Conservation (phyloP, 345 rosid genomes). For the Turritis glabra region DNA sequence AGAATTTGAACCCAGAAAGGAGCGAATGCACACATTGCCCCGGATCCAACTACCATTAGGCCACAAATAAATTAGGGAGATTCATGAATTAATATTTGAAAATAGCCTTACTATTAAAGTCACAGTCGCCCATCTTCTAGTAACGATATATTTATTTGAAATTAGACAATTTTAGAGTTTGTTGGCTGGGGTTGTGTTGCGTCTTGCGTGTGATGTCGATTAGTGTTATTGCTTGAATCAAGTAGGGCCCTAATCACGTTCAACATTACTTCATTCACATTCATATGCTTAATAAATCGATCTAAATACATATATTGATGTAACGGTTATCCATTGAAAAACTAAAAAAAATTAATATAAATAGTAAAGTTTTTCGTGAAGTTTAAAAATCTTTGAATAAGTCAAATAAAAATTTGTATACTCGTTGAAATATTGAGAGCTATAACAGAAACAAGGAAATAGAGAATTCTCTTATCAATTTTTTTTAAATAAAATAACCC, state of each 20-base stretch:
- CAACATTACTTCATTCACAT: slow-evolving; percentile 30
- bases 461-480: too few species aligned
- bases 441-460: too few species aligned
- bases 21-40: background rate
- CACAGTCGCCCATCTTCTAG: background rate
- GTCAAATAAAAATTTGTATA: too few species aligned
- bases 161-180: slow-evolving; percentile 21
- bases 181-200: slow-evolving; percentile 22
- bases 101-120: background rate
- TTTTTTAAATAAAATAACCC: too few species aligned
- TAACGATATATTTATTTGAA: background rate
- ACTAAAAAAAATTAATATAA: background rate
- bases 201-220: slow-evolving; percentile 31
- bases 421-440: background rate
- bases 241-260: slow-evolving; percentile 40
- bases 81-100: background rate
- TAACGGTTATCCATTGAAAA: background rate
- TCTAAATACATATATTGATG: background rate
- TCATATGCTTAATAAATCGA: background rate
- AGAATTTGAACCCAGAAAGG: background rate
- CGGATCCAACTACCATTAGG: background rate
- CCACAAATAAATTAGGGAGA: background rate
- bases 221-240: slow-evolving; percentile 25
- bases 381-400: background rate
- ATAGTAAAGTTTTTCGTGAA: background rate